A percentile compares a stretch with the other conserved stretches of the same genome.
Evolutionary conservation across 2,329 filamentous ascomycete genomes (phyloP).

Genomic region (Myotisia sp.): DNA sequence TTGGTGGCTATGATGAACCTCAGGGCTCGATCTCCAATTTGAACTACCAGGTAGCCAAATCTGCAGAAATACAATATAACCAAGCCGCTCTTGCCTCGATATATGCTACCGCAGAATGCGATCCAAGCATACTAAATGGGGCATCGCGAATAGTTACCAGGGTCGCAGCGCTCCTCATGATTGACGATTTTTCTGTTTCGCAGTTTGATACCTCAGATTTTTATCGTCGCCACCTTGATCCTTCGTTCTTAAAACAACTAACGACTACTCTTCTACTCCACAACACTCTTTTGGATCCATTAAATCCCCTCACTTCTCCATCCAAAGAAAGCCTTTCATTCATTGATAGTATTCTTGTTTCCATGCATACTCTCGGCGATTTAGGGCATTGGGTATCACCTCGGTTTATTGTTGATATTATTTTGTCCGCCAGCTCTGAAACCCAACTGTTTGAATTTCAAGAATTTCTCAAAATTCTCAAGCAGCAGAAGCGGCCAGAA

Average conservation of each 20-base stretch:
- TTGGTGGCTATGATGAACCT: slow-evolving; percentile 39
- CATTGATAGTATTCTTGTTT: slow-evolving; percentile 28
- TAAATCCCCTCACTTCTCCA: slow-evolving; percentile 31
- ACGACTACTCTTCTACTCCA: slow-evolving; percentile 29
- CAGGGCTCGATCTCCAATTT: slow-evolving; percentile 27
- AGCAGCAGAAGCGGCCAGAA: slow-evolving; percentile 30
- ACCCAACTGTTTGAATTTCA: slow-evolving; percentile 41
- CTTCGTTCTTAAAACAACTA: slow-evolving; percentile 22
- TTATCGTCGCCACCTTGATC: slow-evolving; percentile 20
- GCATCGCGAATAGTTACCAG: slow-evolving; percentile 37
- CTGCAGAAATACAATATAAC: slow-evolving; percentile 29
- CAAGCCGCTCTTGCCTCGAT: slow-evolving; percentile 47
- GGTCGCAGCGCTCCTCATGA: slow-evolving; percentile 37
- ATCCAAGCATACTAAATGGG: slow-evolving; percentile 31
- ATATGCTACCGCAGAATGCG: slow-evolving; percentile 39
- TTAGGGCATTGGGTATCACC: slow-evolving; percentile 27
- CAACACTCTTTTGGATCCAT: slow-evolving; percentile 25
- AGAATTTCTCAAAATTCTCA: slow-evolving; percentile 37
- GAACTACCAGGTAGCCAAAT: slow-evolving; percentile 26
- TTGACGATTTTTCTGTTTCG: slow-evolving; percentile 32
- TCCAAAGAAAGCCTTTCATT: slow-evolving; percentile 27
- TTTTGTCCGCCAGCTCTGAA: slow-evolving; percentile 38
- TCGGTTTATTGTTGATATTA: slow-evolving; percentile 33
- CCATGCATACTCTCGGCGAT: slow-evolving; percentile 25
- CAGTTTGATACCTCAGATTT: slow-evolving; percentile 14